These are phyloP conservation scores for Vaccinium myrtillus DNA, from an alignment of 148 eudicot genomes.

Conservation along the genomic window DNA sequence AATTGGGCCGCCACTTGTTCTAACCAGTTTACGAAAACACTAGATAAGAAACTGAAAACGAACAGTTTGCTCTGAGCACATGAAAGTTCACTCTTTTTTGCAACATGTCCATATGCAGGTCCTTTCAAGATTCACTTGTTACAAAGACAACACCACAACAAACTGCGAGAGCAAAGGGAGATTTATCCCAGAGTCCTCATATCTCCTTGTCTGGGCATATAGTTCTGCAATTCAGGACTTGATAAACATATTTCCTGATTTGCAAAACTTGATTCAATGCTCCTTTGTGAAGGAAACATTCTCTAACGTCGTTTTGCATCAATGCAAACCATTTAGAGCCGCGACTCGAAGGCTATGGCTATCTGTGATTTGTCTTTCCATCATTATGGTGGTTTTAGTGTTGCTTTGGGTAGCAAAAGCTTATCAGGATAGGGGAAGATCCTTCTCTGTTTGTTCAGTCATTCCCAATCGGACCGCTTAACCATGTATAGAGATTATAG, in stretches of 20 bases:
- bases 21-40: too few relatives aligned
- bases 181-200: constrained; percentile 44
- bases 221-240: constrained; percentile 51
- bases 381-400: constrained; percentile 43
- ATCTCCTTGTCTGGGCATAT: constrained; percentile 48
- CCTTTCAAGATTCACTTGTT: constrained; percentile 63
- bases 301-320: constrained; percentile 36
- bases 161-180: constrained; percentile 34
- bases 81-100: background rate
- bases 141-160: constrained; percentile 15
- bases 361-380: constrained; percentile 49
- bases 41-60: too few relatives aligned
- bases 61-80: too few relatives aligned
- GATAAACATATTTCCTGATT: constrained; percentile 55
- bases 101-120: constrained; percentile 36
- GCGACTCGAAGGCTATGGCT: constrained; percentile 49
- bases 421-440: constrained; percentile 39
- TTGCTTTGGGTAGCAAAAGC: constrained; percentile 55
- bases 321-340: constrained; percentile 49
- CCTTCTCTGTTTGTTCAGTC: constrained; percentile 41
- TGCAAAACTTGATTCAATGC: constrained; percentile 51
- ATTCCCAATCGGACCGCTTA: constrained; percentile 28
- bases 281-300: constrained; percentile 44
- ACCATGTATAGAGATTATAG: background rate
- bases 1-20: too few relatives aligned